Base-by-base conservation (phyloP, 1,284 basidiomycete genomes). In the Pascua guehoae region DNA sequence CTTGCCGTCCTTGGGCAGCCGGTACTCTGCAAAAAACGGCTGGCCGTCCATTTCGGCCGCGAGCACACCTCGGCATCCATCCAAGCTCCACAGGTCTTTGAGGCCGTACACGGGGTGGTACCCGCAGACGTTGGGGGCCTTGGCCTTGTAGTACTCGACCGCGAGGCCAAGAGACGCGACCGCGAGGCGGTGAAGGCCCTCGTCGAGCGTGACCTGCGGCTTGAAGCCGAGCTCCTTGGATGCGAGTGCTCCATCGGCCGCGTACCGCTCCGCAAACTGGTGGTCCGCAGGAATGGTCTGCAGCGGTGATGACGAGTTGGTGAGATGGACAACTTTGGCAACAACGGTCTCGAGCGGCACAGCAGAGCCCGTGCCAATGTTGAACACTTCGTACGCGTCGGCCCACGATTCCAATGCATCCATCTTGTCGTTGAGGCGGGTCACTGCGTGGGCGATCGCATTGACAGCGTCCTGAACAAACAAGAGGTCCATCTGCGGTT, bases 391-490 rank as follows among this genome's bases (percentile, higher is more conserved):
- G 37, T 67, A 41, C 14, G 38, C 41, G 16, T 18, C 42, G 12
- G 12, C 42, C 16, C 42, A 2, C 4, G 24, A 32, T 3, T 3
- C n/a, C 24, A 32, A 32, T 4, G 24, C 24, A 12, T 54, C 55
- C 16, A 24, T 4, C 42, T 37, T 51, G 37, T n/a, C 16, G n/a
- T 38, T 18, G 18, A 66, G 52, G 3, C 49, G 58, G 12, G 56
- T 53, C n/a, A 66, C 56, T 5, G 66, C 57, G 18, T 65, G 58
- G 5, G 60, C 41, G 39, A 70, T 54, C 5, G 61, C 67, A 56
- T 65, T 49, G 12, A 70, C 56, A 11, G 58, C 64, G 47, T 70
- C 68, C 41, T 66, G 61, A 7, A 68, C 65, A 50, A 64, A 61
- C 12, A 70, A 57, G 55, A 68, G 63, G 52, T 62, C 56, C 45